These are phyloP conservation scores for Diaporthe citri DNA, from an alignment of 2,329 filamentous ascomycete species.

Conservation along the genomic window DNA sequence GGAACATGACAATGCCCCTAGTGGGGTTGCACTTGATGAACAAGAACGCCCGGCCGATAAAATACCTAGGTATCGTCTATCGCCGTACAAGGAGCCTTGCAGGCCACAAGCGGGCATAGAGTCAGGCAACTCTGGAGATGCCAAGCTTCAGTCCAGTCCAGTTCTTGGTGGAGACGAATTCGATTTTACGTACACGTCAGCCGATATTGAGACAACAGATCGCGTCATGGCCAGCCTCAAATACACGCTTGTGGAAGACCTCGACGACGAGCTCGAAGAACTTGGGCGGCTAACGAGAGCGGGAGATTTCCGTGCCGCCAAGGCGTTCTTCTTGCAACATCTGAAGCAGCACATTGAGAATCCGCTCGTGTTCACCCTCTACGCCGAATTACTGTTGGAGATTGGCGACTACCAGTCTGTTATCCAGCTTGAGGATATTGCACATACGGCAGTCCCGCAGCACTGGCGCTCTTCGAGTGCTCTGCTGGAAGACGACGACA, in stretches of 20 bases:
- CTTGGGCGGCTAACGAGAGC: constrained; percentile 45
- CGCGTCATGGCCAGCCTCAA: constrained; percentile 44
- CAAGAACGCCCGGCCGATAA: background rate
- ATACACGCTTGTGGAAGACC: constrained; percentile 41
- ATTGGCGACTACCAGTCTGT: constrained; percentile 45
- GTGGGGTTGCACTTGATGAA: background rate
- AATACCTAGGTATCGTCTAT: background rate
- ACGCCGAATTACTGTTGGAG: constrained; percentile 46
- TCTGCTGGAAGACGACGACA: background rate
- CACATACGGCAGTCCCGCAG: background rate
- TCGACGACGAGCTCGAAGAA: constrained; percentile 45
- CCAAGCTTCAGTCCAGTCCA: background rate
- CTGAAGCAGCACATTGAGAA: constrained; percentile 44
- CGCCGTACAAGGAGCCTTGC: background rate
- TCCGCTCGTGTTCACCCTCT: constrained; percentile 46
- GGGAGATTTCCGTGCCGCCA: constrained; percentile 45
- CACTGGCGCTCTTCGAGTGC: too few relatives aligned
- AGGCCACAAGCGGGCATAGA: background rate
- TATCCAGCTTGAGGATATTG: background rate
- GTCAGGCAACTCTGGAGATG: background rate
- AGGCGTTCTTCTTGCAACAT: constrained; percentile 42
- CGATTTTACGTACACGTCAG: background rate
- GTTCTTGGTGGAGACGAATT: background rate
- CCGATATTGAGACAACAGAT: constrained; percentile 39
- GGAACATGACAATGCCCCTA: background rate